phyloP scores from a whole-genome alignment of 2,329 filamentous ascomycete species.

The Alternaria metachromatica region DNA sequence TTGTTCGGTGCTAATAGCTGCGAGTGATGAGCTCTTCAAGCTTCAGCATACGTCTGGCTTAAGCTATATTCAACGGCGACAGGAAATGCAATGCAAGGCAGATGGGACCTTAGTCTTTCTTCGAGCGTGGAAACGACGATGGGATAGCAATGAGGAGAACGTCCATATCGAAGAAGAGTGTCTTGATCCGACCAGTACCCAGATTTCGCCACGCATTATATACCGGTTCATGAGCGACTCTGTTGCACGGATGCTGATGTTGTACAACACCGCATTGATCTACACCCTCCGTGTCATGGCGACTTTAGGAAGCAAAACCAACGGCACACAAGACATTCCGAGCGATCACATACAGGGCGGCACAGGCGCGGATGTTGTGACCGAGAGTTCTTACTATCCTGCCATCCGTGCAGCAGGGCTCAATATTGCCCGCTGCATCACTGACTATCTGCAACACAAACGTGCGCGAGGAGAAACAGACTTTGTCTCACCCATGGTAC shows the following conservation, averaged over 20 bases:
- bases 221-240: slow-evolving; percentile 11
- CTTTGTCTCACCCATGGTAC: slow-evolving; percentile 22
- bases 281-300: slow-evolving; percentile 30
- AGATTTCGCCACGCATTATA: not conserved
- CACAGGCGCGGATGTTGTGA: not conserved
- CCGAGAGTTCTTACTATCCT: not conserved
- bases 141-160: slow-evolving; percentile 15
- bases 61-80: not conserved
- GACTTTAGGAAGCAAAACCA: slow-evolving; percentile 6
- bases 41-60: not conserved
- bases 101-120: slow-evolving; percentile 1
- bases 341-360: not conserved
- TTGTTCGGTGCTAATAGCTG: slow-evolving; percentile 31
- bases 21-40: slow-evolving; percentile 15
- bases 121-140: slow-evolving; percentile 13
- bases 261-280: slow-evolving; percentile 40
- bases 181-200: not conserved
- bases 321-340: not conserved
- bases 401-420: slow-evolving; percentile 21
- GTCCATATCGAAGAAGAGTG: not conserved
- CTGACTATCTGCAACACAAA: slow-evolving; percentile 21
- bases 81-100: not conserved
- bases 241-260: slow-evolving; percentile 29
- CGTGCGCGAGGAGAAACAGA: slow-evolving; percentile 2
- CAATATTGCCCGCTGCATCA: slow-evolving; percentile 30